Conservation (phyloP, 2,329 filamentous ascomycete species). For the Aspergillus pseudoviridinutans region DNA sequence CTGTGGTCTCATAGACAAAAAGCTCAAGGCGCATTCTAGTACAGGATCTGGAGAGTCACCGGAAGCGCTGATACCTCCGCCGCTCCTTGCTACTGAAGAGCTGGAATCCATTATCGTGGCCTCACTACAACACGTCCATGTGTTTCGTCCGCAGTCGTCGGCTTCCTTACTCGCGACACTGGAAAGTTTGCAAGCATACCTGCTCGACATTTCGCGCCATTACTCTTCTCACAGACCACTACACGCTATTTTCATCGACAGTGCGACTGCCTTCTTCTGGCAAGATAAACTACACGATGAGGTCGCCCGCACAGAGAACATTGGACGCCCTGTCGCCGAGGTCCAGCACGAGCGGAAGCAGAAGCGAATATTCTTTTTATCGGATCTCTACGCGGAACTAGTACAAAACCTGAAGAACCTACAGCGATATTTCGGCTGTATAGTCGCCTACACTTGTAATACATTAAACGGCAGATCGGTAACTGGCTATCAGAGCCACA, state of each 20-base stretch:
- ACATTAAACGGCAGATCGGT: slow-evolving; percentile 16
- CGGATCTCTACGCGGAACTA: slow-evolving; percentile 29
- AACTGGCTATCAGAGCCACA: background rate
- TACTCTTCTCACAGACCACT: slow-evolving; percentile 45
- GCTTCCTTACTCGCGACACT: slow-evolving; percentile 49
- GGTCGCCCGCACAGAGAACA: slow-evolving; percentile 37
- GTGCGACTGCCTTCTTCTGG: slow-evolving; percentile 54
- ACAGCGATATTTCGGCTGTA: slow-evolving; percentile 36
- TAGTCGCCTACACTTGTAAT: slow-evolving; percentile 37
- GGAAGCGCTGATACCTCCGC: background rate
- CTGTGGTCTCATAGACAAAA: slow-evolving; percentile 21
- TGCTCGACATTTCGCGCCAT: slow-evolving; percentile 45
- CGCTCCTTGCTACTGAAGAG: slow-evolving; percentile 7
- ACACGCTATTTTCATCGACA: slow-evolving; percentile 52
- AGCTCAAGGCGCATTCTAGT: slow-evolving; percentile 1
- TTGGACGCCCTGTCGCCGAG: slow-evolving; percentile 27
- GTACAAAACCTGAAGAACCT: slow-evolving; percentile 30
- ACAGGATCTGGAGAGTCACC: background rate
- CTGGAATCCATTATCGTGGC: slow-evolving; percentile 29
- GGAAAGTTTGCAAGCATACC: slow-evolving; percentile 44
- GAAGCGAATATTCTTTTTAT: slow-evolving; percentile 27
- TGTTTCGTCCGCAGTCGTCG: slow-evolving; percentile 54
- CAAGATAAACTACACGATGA: slow-evolving; percentile 46
- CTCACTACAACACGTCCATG: slow-evolving; percentile 53
- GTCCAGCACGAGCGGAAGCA: slow-evolving; percentile 24